phyloP scores from a whole-genome alignment of 1,284 basidiomycete genomes.

The Porodaedalea pini region DNA sequence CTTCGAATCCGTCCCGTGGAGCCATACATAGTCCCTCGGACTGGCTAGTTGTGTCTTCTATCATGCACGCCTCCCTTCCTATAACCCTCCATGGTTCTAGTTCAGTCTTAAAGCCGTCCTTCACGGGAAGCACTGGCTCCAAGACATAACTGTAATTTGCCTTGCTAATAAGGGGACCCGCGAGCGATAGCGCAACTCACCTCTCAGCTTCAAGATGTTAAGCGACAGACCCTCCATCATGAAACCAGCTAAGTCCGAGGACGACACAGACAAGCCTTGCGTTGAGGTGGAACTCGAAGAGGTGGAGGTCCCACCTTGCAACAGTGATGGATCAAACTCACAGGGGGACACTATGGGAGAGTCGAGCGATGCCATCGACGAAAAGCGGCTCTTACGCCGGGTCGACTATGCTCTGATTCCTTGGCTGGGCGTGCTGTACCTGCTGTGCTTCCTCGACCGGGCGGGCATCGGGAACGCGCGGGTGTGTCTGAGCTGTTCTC shows the following conservation, averaged over 20 bases:
- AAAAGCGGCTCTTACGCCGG: conserved; percentile 59
- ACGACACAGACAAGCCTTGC: not conserved
- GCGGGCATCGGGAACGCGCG: conserved; percentile 81
- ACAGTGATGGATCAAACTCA: conserved; percentile 5
- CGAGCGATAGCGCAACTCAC: too few species aligned
- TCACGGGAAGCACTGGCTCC: not conserved
- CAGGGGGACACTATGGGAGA: not conserved
- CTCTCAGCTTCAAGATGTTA: not conserved
- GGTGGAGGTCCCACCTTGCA: not conserved
- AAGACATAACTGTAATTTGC: not conserved
- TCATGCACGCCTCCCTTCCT: too few species aligned
- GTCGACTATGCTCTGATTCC: conserved; percentile 64
- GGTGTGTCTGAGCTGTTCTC: conserved; percentile 33
- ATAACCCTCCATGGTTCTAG: not conserved
- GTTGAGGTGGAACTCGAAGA: not conserved
- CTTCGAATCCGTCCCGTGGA: too few species aligned
- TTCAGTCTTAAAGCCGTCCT: not conserved
- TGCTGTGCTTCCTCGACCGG: conserved; percentile 72
- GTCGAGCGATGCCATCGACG: conserved; percentile 39
- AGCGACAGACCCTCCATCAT: not conserved
- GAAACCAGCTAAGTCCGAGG: not conserved
- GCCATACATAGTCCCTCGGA: not conserved
- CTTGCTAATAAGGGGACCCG: not conserved
- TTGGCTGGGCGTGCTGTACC: conserved; percentile 69
- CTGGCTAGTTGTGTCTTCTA: too few species aligned